phyloP scores from a whole-genome alignment of 148 eudicot species.

The Fagopyrum tataricum region DNA sequence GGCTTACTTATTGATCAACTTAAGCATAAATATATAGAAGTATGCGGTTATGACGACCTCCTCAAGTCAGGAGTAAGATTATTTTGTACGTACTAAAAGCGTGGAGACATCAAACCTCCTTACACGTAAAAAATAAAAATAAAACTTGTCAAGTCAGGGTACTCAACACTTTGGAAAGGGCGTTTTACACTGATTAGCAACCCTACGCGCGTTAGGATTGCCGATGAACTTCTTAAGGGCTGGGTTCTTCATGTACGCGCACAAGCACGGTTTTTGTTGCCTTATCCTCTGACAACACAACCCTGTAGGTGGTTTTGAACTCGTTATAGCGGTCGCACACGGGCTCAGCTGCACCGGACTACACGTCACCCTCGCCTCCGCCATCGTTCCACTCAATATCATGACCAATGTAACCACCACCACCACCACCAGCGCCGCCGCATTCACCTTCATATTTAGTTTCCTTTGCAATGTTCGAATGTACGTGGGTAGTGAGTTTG shows the following conservation, averaged over 20 bases:
- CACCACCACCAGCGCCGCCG: background rate
- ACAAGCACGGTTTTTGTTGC: slow-evolving; percentile 7
- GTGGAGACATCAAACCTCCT: no score
- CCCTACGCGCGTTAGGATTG: slow-evolving; percentile 1
- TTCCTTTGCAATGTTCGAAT: no score
- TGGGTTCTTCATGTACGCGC: slow-evolving; percentile 8
- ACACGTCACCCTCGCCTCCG: background rate
- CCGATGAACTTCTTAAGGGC: background rate
- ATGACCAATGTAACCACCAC: background rate
- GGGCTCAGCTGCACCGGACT: slow-evolving; percentile 2
- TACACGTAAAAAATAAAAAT: no score
- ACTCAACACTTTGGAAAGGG: slow-evolving; percentile 10
- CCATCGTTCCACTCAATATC: background rate
- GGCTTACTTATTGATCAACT: no score
- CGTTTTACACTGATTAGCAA: background rate
- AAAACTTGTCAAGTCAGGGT: no score
- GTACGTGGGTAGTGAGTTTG: no score
- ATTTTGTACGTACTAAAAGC: no score
- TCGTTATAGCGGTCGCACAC: background rate
- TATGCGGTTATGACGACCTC: no score
- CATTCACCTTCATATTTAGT: no score
- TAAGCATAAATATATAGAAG: no score
- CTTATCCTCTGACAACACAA: slow-evolving; percentile 7
- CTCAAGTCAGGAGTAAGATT: no score
- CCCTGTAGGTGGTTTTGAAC: background rate